These are phyloP conservation scores for Saksenaea vasiformis DNA, from an alignment of 371 early-diverging fungal species.

Conservation along the genomic window DNA sequence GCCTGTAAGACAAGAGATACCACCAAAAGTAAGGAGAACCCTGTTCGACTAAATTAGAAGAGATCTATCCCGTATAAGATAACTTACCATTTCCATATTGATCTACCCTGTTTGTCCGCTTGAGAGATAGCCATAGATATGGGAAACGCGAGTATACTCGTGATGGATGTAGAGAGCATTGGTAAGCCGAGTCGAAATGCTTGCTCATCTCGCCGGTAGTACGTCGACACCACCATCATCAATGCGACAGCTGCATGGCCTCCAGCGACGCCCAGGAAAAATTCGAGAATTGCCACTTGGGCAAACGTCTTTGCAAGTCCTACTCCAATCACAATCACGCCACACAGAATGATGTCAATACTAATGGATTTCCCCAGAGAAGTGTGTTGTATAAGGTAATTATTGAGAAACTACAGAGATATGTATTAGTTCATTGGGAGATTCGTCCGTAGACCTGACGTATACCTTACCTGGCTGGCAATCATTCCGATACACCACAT, in stretches of 20 bases:
- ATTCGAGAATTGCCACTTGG: conserved; percentile 25
- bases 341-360: conserved; percentile 23
- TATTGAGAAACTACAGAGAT: conserved; percentile 27
- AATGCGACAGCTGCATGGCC: conserved; percentile 33
- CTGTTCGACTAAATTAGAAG: not conserved
- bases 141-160: conserved; percentile 9
- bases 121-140: conserved; percentile 54
- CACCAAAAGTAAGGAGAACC: conserved; percentile 27
- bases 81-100: conserved; percentile 53
- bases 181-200: conserved; percentile 18
- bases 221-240: conserved; percentile 23
- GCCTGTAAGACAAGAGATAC: conserved; percentile 12
- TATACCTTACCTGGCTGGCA: too few species aligned
- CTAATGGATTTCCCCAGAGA: conserved; percentile 25
- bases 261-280: conserved; percentile 40
- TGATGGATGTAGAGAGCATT: conserved; percentile 29
- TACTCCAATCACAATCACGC: conserved; percentile 25
- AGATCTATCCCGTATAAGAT: not conserved
- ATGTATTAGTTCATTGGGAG: too few species aligned
- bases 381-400: conserved; percentile 25
- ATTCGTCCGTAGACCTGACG: too few species aligned
- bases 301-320: conserved; percentile 26
- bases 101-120: conserved; percentile 47
- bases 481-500: too few species aligned
- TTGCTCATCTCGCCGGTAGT: conserved; percentile 42